phyloP scores from a whole-genome alignment of 306 rosid genomes.

The Canavalia ensiformis region DNA sequence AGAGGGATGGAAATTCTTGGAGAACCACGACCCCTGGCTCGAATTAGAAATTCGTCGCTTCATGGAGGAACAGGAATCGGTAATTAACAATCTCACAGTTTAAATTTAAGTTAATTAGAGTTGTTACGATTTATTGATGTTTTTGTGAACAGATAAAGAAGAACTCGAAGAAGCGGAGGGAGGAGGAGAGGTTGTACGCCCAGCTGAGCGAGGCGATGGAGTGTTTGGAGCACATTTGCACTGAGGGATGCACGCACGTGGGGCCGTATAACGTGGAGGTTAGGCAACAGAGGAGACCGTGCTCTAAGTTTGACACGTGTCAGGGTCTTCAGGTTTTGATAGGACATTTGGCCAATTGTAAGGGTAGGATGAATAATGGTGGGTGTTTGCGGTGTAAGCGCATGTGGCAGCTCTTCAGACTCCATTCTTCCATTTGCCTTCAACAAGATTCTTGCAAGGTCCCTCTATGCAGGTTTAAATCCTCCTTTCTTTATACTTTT shows the following conservation, averaged over 20 bases:
- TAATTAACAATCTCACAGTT: constrained; percentile 6
- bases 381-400: constrained; percentile 88
- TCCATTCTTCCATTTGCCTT: constrained; percentile 76
- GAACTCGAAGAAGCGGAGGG: constrained; percentile 64
- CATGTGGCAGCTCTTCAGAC: constrained; percentile 93
- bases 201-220: constrained; percentile 95
- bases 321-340: constrained; percentile 78
- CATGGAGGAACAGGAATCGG: constrained; percentile 90
- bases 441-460: constrained; percentile 78
- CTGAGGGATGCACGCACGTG: constrained; percentile 84
- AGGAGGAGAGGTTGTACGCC: constrained; percentile 64
- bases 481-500: no score
- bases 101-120: background rate
- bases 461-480: constrained; percentile 83
- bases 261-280: constrained; percentile 72
- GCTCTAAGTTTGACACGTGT: constrained; percentile 74
- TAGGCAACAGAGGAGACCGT: constrained; percentile 61
- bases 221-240: constrained; percentile 91
- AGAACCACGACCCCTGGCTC: constrained; percentile 79
- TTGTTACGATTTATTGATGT: background rate
- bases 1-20: constrained; percentile 90
- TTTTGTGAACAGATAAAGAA: constrained; percentile 68
- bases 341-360: constrained; percentile 78
- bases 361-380: constrained; percentile 53
- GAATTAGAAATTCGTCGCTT: constrained; percentile 81